Conservation (phyloP, 192 early-diverging fungal genomes). For the Backusella psychrophila region DNA sequence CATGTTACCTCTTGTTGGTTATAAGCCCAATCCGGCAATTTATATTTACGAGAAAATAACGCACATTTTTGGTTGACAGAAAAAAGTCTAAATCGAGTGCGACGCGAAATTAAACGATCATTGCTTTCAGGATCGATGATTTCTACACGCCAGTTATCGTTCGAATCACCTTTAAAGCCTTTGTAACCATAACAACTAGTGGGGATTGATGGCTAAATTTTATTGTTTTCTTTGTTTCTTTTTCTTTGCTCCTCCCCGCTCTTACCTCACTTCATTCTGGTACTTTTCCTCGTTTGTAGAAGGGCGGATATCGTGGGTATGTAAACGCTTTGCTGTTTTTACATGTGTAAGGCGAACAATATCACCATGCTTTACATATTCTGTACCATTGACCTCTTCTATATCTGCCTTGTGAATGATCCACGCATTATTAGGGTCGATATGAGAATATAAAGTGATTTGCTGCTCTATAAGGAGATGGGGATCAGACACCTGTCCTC, state of each 20-base stretch:
- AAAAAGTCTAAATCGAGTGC: constrained; percentile 74
- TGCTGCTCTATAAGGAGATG: constrained; percentile 58
- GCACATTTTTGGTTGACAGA: constrained; percentile 77
- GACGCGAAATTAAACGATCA: constrained; percentile 58
- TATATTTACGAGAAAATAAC: constrained; percentile 76
- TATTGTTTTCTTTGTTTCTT: not conserved
- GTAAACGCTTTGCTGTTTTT: constrained; percentile 60
- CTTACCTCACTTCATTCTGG: constrained; percentile 69
- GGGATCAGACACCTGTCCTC: not conserved
- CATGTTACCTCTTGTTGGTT: constrained; percentile 94
- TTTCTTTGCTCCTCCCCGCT: not conserved
- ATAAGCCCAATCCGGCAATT: constrained; percentile 92
- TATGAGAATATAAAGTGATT: constrained; percentile 76
- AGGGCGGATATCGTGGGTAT: constrained; percentile 68
- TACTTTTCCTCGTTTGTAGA: constrained; percentile 70
- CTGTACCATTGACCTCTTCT: constrained; percentile 32
- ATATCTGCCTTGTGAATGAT: constrained; percentile 51
- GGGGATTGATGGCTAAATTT: not conserved
- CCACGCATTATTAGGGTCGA: constrained; percentile 91
- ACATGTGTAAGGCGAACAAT: constrained; percentile 73
- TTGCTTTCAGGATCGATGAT: constrained; percentile 62
- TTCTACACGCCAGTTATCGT: constrained; percentile 92
- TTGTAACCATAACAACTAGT: constrained; percentile 62
- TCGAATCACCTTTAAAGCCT: constrained; percentile 82
- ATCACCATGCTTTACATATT: constrained; percentile 71